Percentiles rank a stretch among this genome's conserved stretches.
Evolutionary conservation across 805 yeast genomes (phyloP).

Genomic region (Alloascoidea hylecoeti): DNA sequence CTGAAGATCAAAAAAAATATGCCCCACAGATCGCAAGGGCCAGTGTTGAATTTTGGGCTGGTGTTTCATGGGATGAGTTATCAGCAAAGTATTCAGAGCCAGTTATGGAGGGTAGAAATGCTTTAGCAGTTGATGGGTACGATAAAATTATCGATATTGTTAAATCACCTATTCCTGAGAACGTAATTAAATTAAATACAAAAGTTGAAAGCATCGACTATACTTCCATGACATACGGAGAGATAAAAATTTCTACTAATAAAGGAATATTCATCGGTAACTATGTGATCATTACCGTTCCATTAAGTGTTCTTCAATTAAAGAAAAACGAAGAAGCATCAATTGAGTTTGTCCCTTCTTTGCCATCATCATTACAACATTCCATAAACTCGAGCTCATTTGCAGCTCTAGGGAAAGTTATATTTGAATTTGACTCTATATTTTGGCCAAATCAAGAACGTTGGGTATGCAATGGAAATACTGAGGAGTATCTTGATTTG

Average conservation of each 20-base stretch:
- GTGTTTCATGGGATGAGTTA: slow-evolving; percentile 48
- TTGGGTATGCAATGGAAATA: slow-evolving; percentile 27
- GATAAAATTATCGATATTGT: slow-evolving; percentile 34
- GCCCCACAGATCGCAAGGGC: slow-evolving; percentile 39
- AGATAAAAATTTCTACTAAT: slow-evolving; percentile 14
- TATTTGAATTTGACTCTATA: slow-evolving; percentile 46
- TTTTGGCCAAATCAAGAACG: slow-evolving; percentile 53
- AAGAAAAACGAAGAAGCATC: slow-evolving; percentile 23
- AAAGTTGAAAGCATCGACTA: slow-evolving; percentile 28
- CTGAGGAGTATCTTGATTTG: too few relatives aligned
- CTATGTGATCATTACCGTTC: slow-evolving; percentile 60
- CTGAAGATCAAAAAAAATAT: slow-evolving; percentile 33
- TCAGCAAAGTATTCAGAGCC: slow-evolving; percentile 59
- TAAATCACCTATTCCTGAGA: slow-evolving; percentile 21
- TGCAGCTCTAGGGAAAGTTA: slow-evolving; percentile 62
- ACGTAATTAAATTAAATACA: slow-evolving; percentile 23
- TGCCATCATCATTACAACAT: slow-evolving; percentile 25
- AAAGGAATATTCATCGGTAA: slow-evolving; percentile 27
- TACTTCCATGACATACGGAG: slow-evolving; percentile 6
- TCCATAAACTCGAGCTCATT: slow-evolving; percentile 36
- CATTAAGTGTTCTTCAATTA: slow-evolving; percentile 53
- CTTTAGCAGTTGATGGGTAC: slow-evolving; percentile 52
- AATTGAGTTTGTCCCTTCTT: slow-evolving; percentile 38
- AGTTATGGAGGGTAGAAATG: slow-evolving; percentile 67
- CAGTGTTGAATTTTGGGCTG: slow-evolving; percentile 64